These are phyloP conservation scores for Pichia cephalocereana DNA, from an alignment of 805 yeast genomes.

Conservation along the genomic window DNA sequence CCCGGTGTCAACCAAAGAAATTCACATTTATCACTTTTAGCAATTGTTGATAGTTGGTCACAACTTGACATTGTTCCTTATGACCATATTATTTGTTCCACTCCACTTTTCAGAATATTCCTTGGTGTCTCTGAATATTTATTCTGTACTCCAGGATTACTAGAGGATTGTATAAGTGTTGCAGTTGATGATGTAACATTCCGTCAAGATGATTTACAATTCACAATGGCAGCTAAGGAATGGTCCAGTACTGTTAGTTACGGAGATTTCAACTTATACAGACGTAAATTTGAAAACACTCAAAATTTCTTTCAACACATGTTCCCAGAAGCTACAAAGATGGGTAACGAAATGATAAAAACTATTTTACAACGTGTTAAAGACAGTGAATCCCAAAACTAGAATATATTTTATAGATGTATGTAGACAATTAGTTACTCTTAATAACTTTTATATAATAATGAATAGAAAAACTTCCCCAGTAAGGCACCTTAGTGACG, in stretches of 20 bases:
- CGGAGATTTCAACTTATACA: constrained; percentile 68
- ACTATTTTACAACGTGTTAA: constrained; percentile 43
- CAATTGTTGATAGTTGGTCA: constrained; percentile 92
- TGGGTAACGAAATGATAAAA: constrained; percentile 92
- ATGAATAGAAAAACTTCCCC: no score
- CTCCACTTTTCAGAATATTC: constrained; percentile 87
- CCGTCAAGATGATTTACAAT: constrained; percentile 85
- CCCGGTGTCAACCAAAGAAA: constrained; percentile 67
- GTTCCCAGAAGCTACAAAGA: constrained; percentile 77
- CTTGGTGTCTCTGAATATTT: constrained; percentile 90
- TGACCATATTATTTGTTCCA: constrained; percentile 94
- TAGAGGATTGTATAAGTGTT: constrained; percentile 73
- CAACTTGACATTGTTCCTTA: constrained; percentile 81
- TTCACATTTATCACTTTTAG: constrained; percentile 80
- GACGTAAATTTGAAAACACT: constrained; percentile 62
- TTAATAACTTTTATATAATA: no score
- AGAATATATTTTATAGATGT: no score
- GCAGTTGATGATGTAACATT: constrained; percentile 59
- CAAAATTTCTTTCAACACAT: constrained; percentile 80
- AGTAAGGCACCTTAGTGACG: no score
- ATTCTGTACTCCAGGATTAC: constrained; percentile 71
- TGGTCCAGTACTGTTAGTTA: constrained; percentile 80
- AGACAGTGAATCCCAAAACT: constrained; percentile 13
- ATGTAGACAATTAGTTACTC: no score
- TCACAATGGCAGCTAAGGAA: constrained; percentile 78